Evolutionary conservation across 768 basidiomycete genomes (phyloP).

Genomic region (Fomitopsis pulvina): DNA sequence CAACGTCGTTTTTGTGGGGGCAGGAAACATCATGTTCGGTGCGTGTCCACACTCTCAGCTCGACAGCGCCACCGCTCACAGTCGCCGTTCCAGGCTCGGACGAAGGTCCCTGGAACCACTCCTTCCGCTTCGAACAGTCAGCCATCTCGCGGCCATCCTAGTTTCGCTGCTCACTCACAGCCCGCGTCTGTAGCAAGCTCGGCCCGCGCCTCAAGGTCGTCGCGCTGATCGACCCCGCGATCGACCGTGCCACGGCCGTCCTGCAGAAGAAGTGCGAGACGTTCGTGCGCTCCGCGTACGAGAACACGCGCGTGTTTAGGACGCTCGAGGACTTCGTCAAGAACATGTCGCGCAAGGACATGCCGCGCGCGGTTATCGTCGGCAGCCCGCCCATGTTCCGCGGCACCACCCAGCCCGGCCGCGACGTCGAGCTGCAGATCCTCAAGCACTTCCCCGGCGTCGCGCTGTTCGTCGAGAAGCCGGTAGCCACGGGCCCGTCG

Average conservation of each 20-base stretch:
- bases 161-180: conserved; percentile 1
- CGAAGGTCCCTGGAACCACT: conserved; percentile 92
- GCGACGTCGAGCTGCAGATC: conserved; percentile 85
- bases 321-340: conserved; percentile 81
- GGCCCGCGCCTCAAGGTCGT: conserved; percentile 94
- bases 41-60: conserved; percentile 10
- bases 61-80: not conserved
- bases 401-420: conserved; percentile 65
- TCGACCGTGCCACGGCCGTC: conserved; percentile 71
- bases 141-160: conserved; percentile 26
- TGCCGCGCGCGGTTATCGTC: conserved; percentile 78
- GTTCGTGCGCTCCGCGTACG: conserved; percentile 91
- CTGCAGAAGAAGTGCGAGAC: conserved; percentile 89
- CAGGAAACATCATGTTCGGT: conserved; percentile 99
- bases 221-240: conserved; percentile 87
- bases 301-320: conserved; percentile 78
- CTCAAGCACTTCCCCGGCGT: conserved; percentile 83
- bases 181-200: conserved; percentile 61
- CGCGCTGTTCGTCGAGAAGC: conserved; percentile 91
- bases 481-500: conserved; percentile 74
- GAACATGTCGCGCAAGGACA: conserved; percentile 54
- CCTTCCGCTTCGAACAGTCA: conserved; percentile 85
- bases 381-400: conserved; percentile 94
- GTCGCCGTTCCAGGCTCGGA: conserved; percentile 74
- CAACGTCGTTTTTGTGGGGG: conserved; percentile 93